phyloP scores from a whole-genome alignment of 768 basidiomycete genomes.

The Trametes sanguinea region DNA sequence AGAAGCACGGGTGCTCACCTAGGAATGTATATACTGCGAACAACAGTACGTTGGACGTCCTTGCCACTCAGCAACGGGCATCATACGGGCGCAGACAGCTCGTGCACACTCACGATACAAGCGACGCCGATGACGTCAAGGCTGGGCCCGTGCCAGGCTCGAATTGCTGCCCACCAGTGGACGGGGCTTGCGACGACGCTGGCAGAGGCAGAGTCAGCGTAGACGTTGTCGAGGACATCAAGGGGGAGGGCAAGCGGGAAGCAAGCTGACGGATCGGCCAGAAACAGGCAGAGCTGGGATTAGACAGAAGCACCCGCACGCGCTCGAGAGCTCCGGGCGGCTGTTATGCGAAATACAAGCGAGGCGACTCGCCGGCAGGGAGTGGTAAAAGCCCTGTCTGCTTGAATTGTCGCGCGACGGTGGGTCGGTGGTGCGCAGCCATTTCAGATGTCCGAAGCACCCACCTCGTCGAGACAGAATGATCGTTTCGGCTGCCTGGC shows the following conservation, averaged over 20 bases:
- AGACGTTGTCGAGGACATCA: constrained; percentile 18
- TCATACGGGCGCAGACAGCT: constrained; percentile 6
- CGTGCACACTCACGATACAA: constrained; percentile 25
- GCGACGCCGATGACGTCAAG: constrained; percentile 23
- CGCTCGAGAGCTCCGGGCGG: not conserved
- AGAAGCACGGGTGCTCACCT: constrained; percentile 18
- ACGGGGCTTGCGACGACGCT: not conserved
- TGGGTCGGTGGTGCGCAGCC: not conserved
- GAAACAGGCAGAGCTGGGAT: not conserved
- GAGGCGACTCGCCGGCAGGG: constrained; percentile 13
- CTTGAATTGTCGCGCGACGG: not conserved
- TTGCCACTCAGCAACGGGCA: constrained; percentile 14
- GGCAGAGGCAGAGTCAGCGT: not conserved
- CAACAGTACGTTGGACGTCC: not conserved
- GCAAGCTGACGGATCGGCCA: constrained; percentile 10
- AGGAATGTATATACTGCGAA: constrained; percentile 30
- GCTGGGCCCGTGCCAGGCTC: constrained; percentile 3
- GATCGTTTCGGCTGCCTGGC: constrained; percentile 2
- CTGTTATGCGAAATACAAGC: constrained; percentile 10
- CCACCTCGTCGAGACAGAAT: not conserved
- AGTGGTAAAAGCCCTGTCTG: not conserved
- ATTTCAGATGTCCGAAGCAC: not conserved
- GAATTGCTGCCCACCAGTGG: constrained; percentile 2
- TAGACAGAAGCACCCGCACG: not conserved
- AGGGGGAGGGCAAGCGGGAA: constrained; percentile 6